Evolutionary conservation across 2,329 filamentous ascomycete species (phyloP), one percentile per base, ranked within the genome.

Genomic region (Chaetoscypha palmicola): DNA sequence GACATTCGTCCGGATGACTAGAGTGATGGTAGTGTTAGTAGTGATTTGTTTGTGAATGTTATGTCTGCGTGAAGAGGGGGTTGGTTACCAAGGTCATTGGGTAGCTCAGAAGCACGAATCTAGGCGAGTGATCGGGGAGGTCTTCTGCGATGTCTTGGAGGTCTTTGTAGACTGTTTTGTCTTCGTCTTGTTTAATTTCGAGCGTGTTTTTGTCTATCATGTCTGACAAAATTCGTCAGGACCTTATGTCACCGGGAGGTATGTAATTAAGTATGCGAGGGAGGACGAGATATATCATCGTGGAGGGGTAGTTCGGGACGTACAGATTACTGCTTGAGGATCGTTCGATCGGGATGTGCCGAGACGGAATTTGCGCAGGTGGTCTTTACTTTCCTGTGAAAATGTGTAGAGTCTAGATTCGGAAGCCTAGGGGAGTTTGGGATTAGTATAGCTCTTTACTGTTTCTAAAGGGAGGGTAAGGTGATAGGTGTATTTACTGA

Each of bases 301-400:
- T n/a, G 22, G 17, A 17, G 17, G 21, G 14, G 44, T 49, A 35
- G 47, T 52, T 60, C 68, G 63, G 57, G 64, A 74, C 82, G 67
- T 85, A 97, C 92, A 97, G 57, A 98, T 94, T 50, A 94, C 81
- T 49, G 90, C 92, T 70, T 96, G 88, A 0, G 90, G 84, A 36
- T 83, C 81, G 62, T 83, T 91, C 41, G 88, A 81, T 53, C 92
- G 75, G 24, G 90, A 96, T 2, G 92, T 97, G 20, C 83, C 80
- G 21, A 98, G 76, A 39, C 92, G 86, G 70, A 98, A 98, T 68
- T 96, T 97, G 66, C 87, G 85, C 54, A 98, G 78, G 61, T 90
- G 83, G 54, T 89, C 81, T 68, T 84, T 92, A 35, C 88, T 95
- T 68, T 92, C 87, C 52, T 81, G 77, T 23, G 89, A 94, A 77